Base-by-base conservation (phyloP, 768 basidiomycete genomes). In the Exsudoporus frostii region DNA sequence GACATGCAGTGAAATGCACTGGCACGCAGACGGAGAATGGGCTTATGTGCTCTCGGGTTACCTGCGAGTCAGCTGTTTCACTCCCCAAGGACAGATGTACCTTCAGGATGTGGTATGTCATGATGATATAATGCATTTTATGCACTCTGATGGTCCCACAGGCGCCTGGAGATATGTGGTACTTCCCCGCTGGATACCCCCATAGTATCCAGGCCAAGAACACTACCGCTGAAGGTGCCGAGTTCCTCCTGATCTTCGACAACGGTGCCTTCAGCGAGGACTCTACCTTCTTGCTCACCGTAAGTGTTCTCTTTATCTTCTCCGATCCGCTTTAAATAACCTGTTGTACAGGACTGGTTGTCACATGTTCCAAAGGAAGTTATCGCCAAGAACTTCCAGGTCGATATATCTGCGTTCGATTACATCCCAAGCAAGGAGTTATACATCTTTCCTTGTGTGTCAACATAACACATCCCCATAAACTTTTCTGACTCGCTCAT, bases 301-400 rank as follows among this genome's bases (percentile, higher is more conserved):
- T 53, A 30, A 51, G 64, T 37, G 4, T n/a, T 48, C 20, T 45
- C 2, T 10, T 20, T 7, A 8, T 38, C 22, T 33, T 43, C 15
- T 20, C 14, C 4, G 15, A 34, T 11, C 4, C 33, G 5, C 6
- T 44, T 47, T 10, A 32, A 29, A 20, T 24, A 10, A 30, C 33
- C 27, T 32, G n/a, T 49, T 13, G 48, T 51, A 17, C 79, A 84
- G 51, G 85, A 88, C 54, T 88, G 86, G 84, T 71, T 86, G 22
- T 74, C 85, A 4, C 86, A 87, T 58, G 73, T 81, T 15, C 82
- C 83, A 10, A 73, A 76, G 56, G 74, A 77, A 41, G 79, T 83
- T 0, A 67, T 86, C 3, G 82, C 83, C 15, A 85, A 85, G 70
- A 87, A 86, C 65, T 86, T 87, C 63, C 76, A 78, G 34, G 62